Conservation (phyloP, 768 basidiomycete genomes). For the Termitomyces sp. region DNA sequence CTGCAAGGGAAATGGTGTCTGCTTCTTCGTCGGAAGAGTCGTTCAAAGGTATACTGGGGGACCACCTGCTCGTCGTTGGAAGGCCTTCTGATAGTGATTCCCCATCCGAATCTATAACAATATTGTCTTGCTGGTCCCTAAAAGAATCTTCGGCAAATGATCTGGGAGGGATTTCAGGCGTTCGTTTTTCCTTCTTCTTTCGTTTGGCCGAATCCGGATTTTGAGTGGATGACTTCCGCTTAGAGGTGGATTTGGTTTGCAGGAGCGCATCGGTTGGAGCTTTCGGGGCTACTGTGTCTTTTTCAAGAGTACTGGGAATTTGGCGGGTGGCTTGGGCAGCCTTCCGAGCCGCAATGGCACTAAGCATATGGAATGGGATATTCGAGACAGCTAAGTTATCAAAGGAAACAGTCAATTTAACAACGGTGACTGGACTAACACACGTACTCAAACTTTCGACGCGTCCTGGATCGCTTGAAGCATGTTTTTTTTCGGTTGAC, state of each 20-base stretch:
- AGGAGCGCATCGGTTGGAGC: slow-evolving; percentile 2
- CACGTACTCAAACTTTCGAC: background rate
- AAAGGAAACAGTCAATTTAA: background rate
- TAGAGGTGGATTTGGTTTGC: slow-evolving; percentile 27
- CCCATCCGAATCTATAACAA: slow-evolving; percentile 32
- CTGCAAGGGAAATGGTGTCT: slow-evolving; percentile 13
- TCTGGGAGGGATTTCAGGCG: slow-evolving; percentile 11
- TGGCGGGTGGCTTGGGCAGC: slow-evolving; percentile 38
- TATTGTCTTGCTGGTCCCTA: slow-evolving; percentile 30
- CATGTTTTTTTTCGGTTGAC: slow-evolving; percentile 6
- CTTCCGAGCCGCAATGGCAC: slow-evolving; percentile 69
- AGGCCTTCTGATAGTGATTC: slow-evolving; percentile 17
- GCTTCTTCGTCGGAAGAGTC: slow-evolving; percentile 49
- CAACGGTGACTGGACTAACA: background rate
- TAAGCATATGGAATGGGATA: slow-evolving; percentile 44
- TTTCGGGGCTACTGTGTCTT: slow-evolving; percentile 8
- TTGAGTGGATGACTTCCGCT: slow-evolving; percentile 37
- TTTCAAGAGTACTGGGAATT: slow-evolving; percentile 9
- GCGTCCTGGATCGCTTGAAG: background rate
- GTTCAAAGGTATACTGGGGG: slow-evolving; percentile 46
- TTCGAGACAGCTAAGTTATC: background rate
- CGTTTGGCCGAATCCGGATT: slow-evolving; percentile 17
- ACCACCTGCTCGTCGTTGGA: slow-evolving; percentile 35
- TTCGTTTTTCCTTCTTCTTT: slow-evolving; percentile 18
- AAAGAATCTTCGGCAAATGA: slow-evolving; percentile 32